Evolutionary conservation across 1,284 basidiomycete species (phyloP), one percentile per base, ranked within the genome.

Genomic region (Pascua guehoae): DNA sequence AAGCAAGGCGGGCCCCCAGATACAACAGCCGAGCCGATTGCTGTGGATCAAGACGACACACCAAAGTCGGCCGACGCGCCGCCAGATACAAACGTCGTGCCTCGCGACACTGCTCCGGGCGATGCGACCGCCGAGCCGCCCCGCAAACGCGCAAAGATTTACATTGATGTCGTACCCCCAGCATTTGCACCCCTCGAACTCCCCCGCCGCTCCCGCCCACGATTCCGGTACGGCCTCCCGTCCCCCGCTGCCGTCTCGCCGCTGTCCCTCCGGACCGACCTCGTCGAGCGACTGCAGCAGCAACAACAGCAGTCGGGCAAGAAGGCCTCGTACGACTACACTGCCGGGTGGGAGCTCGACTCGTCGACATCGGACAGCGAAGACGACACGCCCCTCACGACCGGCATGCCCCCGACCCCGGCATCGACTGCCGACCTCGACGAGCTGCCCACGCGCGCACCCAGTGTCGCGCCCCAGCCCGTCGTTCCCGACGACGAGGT

Each of bases 401-500:
- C 70, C 0, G 66, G 64, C 14, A 67, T 60, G 5, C 73, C 73
- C 11, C 73, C 72, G 2, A 75, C 73, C 3, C 72, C 72, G 1
- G 56, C 63, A 4, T 69, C 69, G 1, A 49, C 58, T 11, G 52
- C 54, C 4, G 66, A 63, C 17, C 36, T 47, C 12, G 65, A 67
- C 11, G 58, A 61, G 18, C 32, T 41, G 7, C 14, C 43, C 11
- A 59, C 64, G n/a, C 45, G 44, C 14, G 42, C 41, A 17, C 42
- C 48, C 17, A 46, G 38, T 8, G 53, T 37, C 3, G 52, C 45
- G 39, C 47, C 59, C 15, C 41, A 51, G 11, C 51, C 54, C 0
- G 47, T 54, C 4, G 16, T 39, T 0, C 44, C 54, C 2, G 53
- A 61, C 48, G 60, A 61, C 18, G 64, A 63, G 50, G 54, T 69